Conservation (phyloP, 2,329 filamentous ascomycete genomes). For the Trichoderma citrinoviride region DNA sequence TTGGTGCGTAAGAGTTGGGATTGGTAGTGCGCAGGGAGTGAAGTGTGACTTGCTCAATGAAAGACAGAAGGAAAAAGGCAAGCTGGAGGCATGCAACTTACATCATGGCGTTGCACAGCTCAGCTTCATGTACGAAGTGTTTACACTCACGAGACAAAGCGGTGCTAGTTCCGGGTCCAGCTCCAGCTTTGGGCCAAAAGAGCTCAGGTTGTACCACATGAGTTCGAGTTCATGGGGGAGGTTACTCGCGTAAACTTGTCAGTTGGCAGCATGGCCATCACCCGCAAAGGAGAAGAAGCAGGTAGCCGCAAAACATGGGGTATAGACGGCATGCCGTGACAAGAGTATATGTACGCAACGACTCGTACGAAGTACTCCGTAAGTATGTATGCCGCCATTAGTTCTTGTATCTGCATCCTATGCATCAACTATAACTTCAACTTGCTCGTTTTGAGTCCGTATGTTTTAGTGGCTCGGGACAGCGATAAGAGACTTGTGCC, state of each 20-base stretch:
- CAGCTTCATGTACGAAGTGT: neutral
- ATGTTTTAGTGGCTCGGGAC: constrained; percentile 1
- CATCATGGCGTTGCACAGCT: neutral
- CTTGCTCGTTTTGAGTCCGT: too few relatives aligned
- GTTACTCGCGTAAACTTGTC: neutral
- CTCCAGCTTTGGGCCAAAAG: neutral
- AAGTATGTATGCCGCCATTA: too few relatives aligned
- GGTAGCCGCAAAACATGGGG: too few relatives aligned
- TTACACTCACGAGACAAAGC: neutral
- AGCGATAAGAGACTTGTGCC: neutral
- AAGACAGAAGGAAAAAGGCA: neutral
- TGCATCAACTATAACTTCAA: too few relatives aligned
- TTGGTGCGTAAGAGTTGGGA: neutral
- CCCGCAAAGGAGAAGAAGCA: too few relatives aligned
- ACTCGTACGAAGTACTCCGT: too few relatives aligned
- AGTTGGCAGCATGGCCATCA: neutral
- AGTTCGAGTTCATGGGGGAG: neutral
- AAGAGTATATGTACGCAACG: too few relatives aligned
- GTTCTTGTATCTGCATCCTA: too few relatives aligned
- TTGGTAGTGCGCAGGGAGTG: neutral
- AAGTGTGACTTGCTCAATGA: neutral
- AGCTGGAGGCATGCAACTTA: neutral
- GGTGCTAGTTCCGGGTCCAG: neutral
- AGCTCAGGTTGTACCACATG: neutral
- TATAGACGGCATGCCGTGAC: too few relatives aligned